phyloP scores from a whole-genome alignment of 257 asterid genomes.

The Scutellaria galericulata region DNA sequence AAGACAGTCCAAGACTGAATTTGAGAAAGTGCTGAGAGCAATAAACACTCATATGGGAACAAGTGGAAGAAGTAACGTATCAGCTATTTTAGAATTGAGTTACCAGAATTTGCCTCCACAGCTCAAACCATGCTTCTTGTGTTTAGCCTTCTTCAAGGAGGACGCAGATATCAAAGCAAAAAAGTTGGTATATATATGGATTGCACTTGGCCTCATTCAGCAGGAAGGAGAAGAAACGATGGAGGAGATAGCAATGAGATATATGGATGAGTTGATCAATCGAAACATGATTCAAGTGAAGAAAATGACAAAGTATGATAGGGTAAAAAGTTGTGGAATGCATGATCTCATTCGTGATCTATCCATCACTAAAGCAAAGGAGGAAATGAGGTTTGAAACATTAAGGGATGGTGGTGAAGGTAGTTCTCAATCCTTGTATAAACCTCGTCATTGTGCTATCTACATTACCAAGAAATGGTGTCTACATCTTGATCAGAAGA shows the following conservation, averaged over 20 bases:
- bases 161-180: conserved; percentile 22
- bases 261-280: conserved; percentile 36
- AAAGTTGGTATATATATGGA: conserved; percentile 36
- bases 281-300: conserved; percentile 38
- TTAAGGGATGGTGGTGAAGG: background rate
- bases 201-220: conserved; percentile 35
- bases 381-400: conserved; percentile 32
- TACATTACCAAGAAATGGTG: background rate
- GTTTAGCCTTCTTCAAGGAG: conserved; percentile 28
- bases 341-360: background rate
- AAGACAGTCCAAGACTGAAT: conserved; percentile 15
- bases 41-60: background rate
- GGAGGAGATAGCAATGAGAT: conserved; percentile 37
- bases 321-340: background rate
- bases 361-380: conserved; percentile 25
- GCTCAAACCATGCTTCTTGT: conserved; percentile 36
- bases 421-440: background rate
- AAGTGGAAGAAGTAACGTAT: background rate
- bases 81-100: conserved; percentile 29
- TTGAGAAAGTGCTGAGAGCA: conserved; percentile 16
- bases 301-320: background rate
- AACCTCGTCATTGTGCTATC: background rate
- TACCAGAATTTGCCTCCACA: conserved; percentile 35
- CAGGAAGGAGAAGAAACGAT: conserved; percentile 6
- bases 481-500: background rate